phyloP scores from a whole-genome alignment of 176 grass and related monocot species.

The Secale cereale region DNA sequence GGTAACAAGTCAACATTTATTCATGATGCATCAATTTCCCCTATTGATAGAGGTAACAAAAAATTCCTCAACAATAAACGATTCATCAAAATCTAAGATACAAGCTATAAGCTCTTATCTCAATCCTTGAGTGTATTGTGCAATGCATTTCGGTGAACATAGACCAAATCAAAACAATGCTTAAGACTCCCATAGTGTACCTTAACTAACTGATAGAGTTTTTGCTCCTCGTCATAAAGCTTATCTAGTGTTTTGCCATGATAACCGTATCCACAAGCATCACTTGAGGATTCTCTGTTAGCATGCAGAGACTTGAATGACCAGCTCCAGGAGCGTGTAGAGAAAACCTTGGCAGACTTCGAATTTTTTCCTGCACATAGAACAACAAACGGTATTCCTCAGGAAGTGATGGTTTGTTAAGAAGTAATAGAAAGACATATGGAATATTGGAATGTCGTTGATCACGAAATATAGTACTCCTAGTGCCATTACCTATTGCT shows the following conservation, averaged over 20 bases:
- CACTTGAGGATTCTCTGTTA: conserved; percentile 59
- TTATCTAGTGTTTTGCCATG: conserved; percentile 87
- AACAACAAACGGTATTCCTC: conserved; percentile 28
- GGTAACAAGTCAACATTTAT: not conserved
- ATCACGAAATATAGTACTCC: conserved; percentile 8
- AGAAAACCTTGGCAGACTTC: conserved; percentile 94
- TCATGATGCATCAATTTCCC: not conserved
- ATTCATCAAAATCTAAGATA: not conserved
- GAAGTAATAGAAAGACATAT: not conserved
- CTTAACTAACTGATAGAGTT: conserved; percentile 96
- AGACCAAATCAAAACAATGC: not conserved
- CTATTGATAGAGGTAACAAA: conserved; percentile 14
- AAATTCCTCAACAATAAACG: conserved; percentile 11
- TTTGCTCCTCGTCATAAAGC: conserved; percentile 82
- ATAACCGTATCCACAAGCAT: conserved; percentile 56
- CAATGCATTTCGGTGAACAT: conserved; percentile 6
- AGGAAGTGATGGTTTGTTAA: not conserved
- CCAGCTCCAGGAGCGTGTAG: conserved; percentile 79
- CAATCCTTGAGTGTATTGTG: not conserved
- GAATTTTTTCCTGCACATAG: conserved; percentile 60
- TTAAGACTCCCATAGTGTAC: conserved; percentile 33
- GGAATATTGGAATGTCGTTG: not conserved
- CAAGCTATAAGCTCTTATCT: not conserved
- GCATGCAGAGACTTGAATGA: conserved; percentile 68
- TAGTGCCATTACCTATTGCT: not conserved